Evolutionary conservation across 177 flowering plant species (phyloP).

Genomic region (Vitis hybrid): DNA sequence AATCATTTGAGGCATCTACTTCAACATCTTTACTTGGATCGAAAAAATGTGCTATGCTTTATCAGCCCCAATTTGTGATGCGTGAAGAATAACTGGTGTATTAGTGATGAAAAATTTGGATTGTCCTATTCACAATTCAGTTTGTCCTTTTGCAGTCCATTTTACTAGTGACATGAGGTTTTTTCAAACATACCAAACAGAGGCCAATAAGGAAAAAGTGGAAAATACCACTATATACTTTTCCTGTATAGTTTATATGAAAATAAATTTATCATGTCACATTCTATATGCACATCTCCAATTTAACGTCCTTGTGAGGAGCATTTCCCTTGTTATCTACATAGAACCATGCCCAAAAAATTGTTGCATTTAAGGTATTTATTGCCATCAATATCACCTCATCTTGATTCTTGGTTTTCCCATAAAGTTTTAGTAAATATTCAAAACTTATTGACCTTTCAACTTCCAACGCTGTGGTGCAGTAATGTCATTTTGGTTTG

Average conservation of each 20-base stretch:
- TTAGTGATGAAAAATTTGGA: too few species aligned
- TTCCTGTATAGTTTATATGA: not conserved
- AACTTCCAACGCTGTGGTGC: not conserved
- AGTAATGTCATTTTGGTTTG: not conserved
- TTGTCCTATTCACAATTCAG: too few species aligned
- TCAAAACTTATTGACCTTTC: not conserved
- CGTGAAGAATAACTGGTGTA: too few species aligned
- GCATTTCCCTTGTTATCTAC: not conserved
- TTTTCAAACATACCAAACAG: too few species aligned
- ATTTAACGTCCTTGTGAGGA: not conserved
- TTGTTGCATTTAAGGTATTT: not conserved
- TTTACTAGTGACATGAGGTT: too few species aligned
- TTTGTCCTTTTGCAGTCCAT: too few species aligned
- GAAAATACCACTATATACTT: not conserved
- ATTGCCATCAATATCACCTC: not conserved
- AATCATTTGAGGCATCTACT: too few species aligned
- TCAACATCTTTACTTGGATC: too few species aligned
- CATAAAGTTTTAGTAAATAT: not conserved
- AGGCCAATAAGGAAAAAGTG: too few species aligned
- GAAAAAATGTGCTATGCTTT: too few species aligned
- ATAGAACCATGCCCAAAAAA: not conserved
- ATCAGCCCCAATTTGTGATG: too few species aligned
- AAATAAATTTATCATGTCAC: not conserved
- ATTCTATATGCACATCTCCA: not conserved
- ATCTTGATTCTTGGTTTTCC: not conserved